Evolutionary conservation across 805 yeast genomes (phyloP).

Genomic region (Ogataea corticis): DNA sequence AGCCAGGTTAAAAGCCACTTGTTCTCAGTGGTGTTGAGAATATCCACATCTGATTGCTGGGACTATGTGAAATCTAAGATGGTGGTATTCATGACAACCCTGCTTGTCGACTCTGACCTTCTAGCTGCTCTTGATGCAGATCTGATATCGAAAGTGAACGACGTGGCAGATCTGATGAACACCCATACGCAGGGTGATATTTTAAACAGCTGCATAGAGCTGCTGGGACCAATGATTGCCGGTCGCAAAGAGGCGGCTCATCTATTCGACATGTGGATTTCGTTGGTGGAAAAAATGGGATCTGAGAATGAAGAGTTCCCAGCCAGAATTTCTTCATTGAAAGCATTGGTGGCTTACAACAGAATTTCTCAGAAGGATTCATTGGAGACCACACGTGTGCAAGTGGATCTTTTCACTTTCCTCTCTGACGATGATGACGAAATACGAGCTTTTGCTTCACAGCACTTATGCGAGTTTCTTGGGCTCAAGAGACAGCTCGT

Average conservation of each 20-base stretch:
- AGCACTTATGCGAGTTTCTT: conserved; percentile 37
- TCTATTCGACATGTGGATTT: conserved; percentile 30
- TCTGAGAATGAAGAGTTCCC: conserved; percentile 47
- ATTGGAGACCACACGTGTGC: conserved; percentile 7
- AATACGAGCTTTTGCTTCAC: conserved; percentile 50
- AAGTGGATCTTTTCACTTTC: conserved; percentile 35
- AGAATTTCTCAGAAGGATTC: conserved; percentile 8
- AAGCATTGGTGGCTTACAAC: conserved; percentile 40
- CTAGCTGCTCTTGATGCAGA: conserved; percentile 6
- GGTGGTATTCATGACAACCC: conserved; percentile 35
- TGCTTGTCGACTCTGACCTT: conserved; percentile 14
- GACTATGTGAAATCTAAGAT: conserved; percentile 46
- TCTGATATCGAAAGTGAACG: conserved; percentile 24
- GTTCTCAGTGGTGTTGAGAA: conserved; percentile 25
- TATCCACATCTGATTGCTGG: conserved; percentile 36
- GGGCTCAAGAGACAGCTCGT: conserved; percentile 24
- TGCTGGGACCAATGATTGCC: conserved; percentile 47
- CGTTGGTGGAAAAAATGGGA: conserved; percentile 29
- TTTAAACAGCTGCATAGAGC: conserved; percentile 49
- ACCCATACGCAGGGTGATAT: conserved; percentile 41
- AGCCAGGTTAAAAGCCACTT: conserved; percentile 3
- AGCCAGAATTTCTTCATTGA: conserved; percentile 46
- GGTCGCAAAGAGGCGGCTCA: conserved; percentile 9
- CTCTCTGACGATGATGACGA: conserved; percentile 69
- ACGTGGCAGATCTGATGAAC: conserved; percentile 34